Conservation (phyloP, 148 eudicot species). For the Tetragonia tetragonoides region DNA sequence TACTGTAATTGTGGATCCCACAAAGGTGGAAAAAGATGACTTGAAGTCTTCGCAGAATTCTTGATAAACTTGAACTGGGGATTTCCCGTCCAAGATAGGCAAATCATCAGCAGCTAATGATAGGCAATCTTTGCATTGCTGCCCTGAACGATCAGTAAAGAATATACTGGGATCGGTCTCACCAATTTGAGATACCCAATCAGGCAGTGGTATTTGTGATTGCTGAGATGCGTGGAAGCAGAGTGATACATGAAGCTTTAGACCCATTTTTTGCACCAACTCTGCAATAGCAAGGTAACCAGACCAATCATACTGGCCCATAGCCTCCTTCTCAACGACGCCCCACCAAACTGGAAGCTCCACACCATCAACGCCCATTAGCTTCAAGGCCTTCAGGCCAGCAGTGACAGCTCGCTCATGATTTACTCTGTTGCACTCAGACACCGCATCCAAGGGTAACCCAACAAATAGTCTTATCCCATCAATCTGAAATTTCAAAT, state of each 20-base stretch:
- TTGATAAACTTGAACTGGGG: conserved; percentile 64
- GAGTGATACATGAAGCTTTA: conserved; percentile 58
- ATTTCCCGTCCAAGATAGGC: conserved; percentile 66
- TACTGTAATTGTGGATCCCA: conserved; percentile 88
- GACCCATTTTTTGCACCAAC: conserved; percentile 56
- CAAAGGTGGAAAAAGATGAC: conserved; percentile 45
- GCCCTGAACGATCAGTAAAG: conserved; percentile 63
- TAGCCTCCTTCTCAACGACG: conserved; percentile 58
- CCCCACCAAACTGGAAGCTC: conserved; percentile 98
- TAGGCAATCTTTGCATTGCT: conserved; percentile 54
- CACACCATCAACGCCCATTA: conserved; percentile 84
- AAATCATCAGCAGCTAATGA: conserved; percentile 70
- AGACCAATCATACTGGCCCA: conserved; percentile 77
- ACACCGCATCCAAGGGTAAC: conserved; percentile 68
- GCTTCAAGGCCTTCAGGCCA: conserved; percentile 72
- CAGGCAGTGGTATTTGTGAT: conserved; percentile 57
- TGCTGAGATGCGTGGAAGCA: conserved; percentile 67
- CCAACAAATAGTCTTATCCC: conserved; percentile 63
- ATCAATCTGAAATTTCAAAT: conserved; percentile 39
- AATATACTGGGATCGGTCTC: conserved; percentile 50
- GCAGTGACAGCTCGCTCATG: conserved; percentile 64
- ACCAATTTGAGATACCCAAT: conserved; percentile 71
- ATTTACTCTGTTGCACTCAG: conserved; percentile 46
- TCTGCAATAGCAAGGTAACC: conserved; percentile 63
- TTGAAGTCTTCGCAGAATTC: conserved; percentile 76